Evolutionary conservation across 305 asterid genomes (phyloP), one percentile per base, ranked within the genome.

Genomic region (Fraxinus angustifolia): DNA sequence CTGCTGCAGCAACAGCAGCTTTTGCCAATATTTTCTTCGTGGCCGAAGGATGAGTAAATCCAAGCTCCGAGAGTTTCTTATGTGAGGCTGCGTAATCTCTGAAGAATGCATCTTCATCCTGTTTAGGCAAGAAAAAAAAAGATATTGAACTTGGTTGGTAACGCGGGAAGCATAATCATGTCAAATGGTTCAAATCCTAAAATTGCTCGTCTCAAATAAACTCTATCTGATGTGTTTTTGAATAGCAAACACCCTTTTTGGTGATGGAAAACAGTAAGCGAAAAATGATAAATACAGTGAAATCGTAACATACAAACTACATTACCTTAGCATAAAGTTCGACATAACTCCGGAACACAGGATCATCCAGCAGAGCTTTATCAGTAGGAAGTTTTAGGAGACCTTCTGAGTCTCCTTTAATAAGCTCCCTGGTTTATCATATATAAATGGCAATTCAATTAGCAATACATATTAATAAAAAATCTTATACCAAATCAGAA

Each of bases 91-190:
- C 97, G 28, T 95, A 93, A 80, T 95, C 97, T 84, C 75, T 89
- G 84, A 93, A 91, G 90, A 95, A 93, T 73, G 89, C 91, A 72
- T 95, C 99, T 86, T 95, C 94, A 68, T 95, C 98, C 98, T 67
- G 35, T 65, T 65, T 26, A 65, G 17, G 73, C 35, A 8, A 67
- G n/a, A 65, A 23, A 67, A 38, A 38, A 67, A 28, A 12, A 67
- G 38, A 67, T 28, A 14, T 28, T 30, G 17, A 26, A 67, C 65
- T 53, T 53, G 12, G 14, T 58, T 19, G 12, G 68, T 58, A 17
- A 19, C 68, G 19, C 4, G 5, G 68, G 68, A 58, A 53, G 68
- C 68, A 19, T 58, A 58, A 19, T 7, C 68, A 58, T 58, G 65
- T 53, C 26, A 53, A 53, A 53, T 5, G 65, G 26, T 53, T n/a